Conservation (phyloP, 208 protist genomes). For the Herpetomonas samuelpessoai region DNA sequence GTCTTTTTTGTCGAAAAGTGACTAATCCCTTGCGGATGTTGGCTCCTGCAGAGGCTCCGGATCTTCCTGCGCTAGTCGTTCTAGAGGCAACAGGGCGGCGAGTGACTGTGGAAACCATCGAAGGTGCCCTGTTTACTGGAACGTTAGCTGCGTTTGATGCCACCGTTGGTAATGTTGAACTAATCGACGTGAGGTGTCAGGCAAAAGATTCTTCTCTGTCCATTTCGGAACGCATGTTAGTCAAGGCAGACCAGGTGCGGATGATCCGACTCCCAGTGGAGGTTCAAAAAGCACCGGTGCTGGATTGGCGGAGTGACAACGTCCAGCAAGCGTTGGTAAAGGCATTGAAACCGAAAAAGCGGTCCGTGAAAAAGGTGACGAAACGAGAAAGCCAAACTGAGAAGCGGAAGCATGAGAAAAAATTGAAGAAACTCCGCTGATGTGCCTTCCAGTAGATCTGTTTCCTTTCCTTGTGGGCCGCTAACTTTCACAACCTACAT, state of each 20-base stretch:
- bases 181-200: slow-evolving; percentile 48
- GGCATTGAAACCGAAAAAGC: slow-evolving; percentile 34
- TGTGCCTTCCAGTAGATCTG: slow-evolving; percentile 1
- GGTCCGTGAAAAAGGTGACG: not conserved
- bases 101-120: slow-evolving; percentile 58
- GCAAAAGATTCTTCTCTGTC: slow-evolving; percentile 50
- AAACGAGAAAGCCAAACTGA: not conserved
- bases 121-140: slow-evolving; percentile 43
- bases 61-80: slow-evolving; percentile 41
- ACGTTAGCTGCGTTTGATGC: slow-evolving; percentile 43
- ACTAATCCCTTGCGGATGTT: too few species aligned
- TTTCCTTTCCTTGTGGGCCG: too few species aligned
- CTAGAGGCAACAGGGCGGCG: slow-evolving; percentile 32
- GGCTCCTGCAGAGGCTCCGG: slow-evolving; percentile 7
- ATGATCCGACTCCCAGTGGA: slow-evolving; percentile 62
- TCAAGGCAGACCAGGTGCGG: slow-evolving; percentile 40
- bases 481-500: too few species aligned
- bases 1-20: too few species aligned
- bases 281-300: slow-evolving; percentile 43
- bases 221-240: slow-evolving; percentile 46
- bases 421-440: slow-evolving; percentile 22
- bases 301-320: slow-evolving; percentile 43
- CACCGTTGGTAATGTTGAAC: slow-evolving; percentile 49
- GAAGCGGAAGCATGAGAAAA: slow-evolving; percentile 11
- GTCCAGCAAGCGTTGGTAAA: slow-evolving; percentile 33